Percentiles rank a stretch among this genome's conserved stretches.
Evolutionary conservation across 2,329 filamentous ascomycete species (phyloP).

Genomic region (Emergomyces africanus): DNA sequence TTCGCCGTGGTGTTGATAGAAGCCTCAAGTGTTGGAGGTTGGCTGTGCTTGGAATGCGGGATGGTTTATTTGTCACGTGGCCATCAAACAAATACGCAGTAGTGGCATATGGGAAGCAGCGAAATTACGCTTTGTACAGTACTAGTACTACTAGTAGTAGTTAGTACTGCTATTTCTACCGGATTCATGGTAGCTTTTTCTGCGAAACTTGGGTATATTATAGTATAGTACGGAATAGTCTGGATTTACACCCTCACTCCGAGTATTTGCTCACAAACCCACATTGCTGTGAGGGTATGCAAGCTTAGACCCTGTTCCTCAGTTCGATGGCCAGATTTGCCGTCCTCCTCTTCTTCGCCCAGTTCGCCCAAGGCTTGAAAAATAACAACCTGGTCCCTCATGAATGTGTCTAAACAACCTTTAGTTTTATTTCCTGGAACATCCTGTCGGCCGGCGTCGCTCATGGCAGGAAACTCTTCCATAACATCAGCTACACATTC

Average conservation of each 20-base stretch:
- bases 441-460: conserved; percentile 1
- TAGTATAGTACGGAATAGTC: not conserved
- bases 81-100: too few species aligned
- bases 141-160: too few species aligned
- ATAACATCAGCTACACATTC: conserved; percentile 34
- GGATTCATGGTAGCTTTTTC: not conserved
- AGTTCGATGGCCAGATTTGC: conserved; percentile 12
- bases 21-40: not conserved
- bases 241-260: conserved; percentile 6
- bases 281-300: conserved; percentile 32
- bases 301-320: conserved; percentile 21
- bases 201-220: not conserved
- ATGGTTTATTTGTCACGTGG: not conserved
- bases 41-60: not conserved
- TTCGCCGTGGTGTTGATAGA: not conserved
- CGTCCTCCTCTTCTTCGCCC: conserved; percentile 9
- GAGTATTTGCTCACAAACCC: conserved; percentile 31
- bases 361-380: conserved; percentile 44
- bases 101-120: not conserved
- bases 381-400: conserved; percentile 47
- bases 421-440: not conserved
- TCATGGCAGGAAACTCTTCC: conserved; percentile 30
- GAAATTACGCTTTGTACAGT: not conserved
- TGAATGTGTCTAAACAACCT: conserved; percentile 40
- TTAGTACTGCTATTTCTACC: not conserved